Percentiles rank a stretch among this genome's conserved stretches.
These are phyloP conservation scores for Gyromitra esculenta DNA, from an alignment of 2,329 filamentous ascomycete species.

Conservation along the genomic window DNA sequence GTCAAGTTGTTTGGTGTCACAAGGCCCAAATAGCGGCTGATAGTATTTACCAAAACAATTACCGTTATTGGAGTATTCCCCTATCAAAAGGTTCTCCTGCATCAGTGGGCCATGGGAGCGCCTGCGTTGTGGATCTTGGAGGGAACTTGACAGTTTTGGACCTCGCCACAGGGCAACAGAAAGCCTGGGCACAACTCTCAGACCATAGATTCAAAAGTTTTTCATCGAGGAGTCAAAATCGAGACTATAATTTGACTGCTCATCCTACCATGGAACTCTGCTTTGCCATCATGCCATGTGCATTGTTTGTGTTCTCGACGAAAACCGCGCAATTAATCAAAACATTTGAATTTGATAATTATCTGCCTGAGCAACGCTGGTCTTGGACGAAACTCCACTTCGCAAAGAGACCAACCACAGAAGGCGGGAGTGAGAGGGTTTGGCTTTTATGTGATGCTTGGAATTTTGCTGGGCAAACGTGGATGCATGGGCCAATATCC, in stretches of 20 bases:
- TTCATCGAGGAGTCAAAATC: not conserved
- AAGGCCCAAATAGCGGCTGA: conserved; percentile 13
- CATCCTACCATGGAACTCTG: conserved; percentile 34
- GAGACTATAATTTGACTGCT: conserved; percentile 10
- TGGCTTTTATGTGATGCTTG: conserved; percentile 16
- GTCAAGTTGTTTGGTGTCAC: conserved; percentile 17
- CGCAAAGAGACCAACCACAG: conserved; percentile 1
- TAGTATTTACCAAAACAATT: not conserved
- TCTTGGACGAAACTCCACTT: conserved; percentile 22
- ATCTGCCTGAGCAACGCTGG: conserved; percentile 16
- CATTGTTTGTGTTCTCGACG: conserved; percentile 18
- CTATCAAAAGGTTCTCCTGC: not conserved
- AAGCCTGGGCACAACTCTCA: conserved; percentile 3
- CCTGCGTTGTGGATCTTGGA: conserved; percentile 9
- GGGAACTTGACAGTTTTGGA: conserved; percentile 20
- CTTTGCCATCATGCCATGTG: not conserved
- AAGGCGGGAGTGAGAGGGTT: conserved; percentile 11
- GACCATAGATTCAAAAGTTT: not conserved
- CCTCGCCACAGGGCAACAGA: conserved; percentile 28
- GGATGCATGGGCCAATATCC: not conserved
- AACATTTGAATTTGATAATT: conserved; percentile 6
- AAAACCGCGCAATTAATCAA: conserved; percentile 25
- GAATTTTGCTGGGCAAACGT: not conserved
- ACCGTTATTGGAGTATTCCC: not conserved
- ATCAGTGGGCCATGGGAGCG: conserved; percentile 23